A percentile compares a stretch with the other conserved stretches of the same genome.
Conservation (phyloP, 192 early-diverging fungal species). For the Funneliformis mosseae region DNA sequence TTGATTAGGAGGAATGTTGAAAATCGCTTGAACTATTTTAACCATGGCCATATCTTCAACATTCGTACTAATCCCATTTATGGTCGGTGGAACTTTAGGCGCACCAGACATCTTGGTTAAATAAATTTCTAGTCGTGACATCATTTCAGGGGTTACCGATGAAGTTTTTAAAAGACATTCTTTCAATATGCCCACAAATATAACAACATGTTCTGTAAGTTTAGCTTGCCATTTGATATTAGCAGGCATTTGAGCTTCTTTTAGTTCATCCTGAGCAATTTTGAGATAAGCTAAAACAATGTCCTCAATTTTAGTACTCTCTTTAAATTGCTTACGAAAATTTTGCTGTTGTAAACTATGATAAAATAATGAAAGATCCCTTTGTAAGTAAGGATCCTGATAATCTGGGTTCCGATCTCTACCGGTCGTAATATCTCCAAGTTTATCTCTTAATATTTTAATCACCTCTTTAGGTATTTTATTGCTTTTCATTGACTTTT, state of each 20-base stretch:
- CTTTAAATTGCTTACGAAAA: conserved; percentile 30
- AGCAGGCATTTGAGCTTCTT: conserved; percentile 1
- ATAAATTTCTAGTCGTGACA: conserved; percentile 2
- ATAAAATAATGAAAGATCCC: conserved; percentile 35
- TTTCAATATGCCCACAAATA: conserved; percentile 27
- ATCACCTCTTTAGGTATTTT: conserved; percentile 53
- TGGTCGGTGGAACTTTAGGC: not conserved
- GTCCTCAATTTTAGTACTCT: conserved; percentile 27
- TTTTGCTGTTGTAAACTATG: not conserved
- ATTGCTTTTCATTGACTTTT: conserved; percentile 31
- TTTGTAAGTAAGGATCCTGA: conserved; percentile 48
- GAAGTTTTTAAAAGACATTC: conserved; percentile 16
- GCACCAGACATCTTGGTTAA: not conserved
- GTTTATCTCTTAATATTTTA: conserved; percentile 40
- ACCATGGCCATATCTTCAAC: conserved; percentile 31
- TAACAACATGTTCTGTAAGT: conserved; percentile 24
- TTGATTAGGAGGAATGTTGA: conserved; percentile 12
- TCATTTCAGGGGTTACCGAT: conserved; percentile 7
- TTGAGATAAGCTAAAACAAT: conserved; percentile 24
- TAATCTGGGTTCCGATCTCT: conserved; percentile 49
- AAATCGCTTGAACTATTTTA: conserved; percentile 22
- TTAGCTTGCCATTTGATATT: conserved; percentile 26
- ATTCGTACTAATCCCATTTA: not conserved
- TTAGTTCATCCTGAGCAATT: conserved; percentile 15
- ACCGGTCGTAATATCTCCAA: conserved; percentile 53